A percentile compares a stretch with the other conserved stretches of the same genome.
These are phyloP conservation scores for Protomyces arabidopsidicola DNA, from an alignment of 1,139 yeast genomes.

Conservation along the genomic window DNA sequence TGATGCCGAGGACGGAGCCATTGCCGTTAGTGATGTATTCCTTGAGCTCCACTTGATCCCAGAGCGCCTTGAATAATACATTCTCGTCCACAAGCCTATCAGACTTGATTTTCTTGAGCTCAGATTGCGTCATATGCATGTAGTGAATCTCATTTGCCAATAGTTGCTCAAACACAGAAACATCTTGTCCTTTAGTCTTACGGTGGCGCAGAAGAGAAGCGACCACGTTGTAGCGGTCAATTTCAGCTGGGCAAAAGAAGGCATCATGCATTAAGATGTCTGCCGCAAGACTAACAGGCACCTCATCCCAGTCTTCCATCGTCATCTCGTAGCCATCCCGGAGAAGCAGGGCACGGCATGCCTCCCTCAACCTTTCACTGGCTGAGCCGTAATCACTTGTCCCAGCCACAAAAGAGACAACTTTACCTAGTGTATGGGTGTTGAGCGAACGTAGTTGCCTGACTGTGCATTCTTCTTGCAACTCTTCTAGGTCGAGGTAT, in stretches of 20 bases:
- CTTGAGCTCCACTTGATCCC: slow-evolving; percentile 22
- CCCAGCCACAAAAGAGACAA: slow-evolving; percentile 44
- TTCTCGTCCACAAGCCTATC: slow-evolving; percentile 16
- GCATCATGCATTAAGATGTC: slow-evolving; percentile 49
- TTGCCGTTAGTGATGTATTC: slow-evolving; percentile 7
- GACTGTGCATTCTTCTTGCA: slow-evolving; percentile 46
- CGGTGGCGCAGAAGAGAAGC: slow-evolving; percentile 43
- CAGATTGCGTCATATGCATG: slow-evolving; percentile 44
- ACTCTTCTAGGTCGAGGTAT: slow-evolving; percentile 46
- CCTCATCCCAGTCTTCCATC: slow-evolving; percentile 45
- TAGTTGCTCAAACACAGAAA: slow-evolving; percentile 37
- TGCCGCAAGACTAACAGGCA: slow-evolving; percentile 46
- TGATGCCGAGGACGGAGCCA: slow-evolving; percentile 3
- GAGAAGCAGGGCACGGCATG: slow-evolving; percentile 47
- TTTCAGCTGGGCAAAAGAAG: slow-evolving; percentile 51
- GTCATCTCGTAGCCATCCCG: slow-evolving; percentile 49
- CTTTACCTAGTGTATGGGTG: slow-evolving; percentile 41
- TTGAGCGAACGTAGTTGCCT: slow-evolving; percentile 41
- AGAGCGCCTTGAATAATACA: slow-evolving; percentile 13
- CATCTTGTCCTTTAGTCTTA: slow-evolving; percentile 13
- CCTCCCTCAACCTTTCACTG: slow-evolving; percentile 46
- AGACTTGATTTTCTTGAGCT: slow-evolving; percentile 5
- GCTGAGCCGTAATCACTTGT: slow-evolving; percentile 47
- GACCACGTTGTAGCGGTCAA: slow-evolving; percentile 50
- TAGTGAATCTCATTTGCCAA: slow-evolving; percentile 46